Evolutionary conservation across 495 filamentous ascomycete genomes (phyloP).

Genomic region (Penicillium cataractarum): DNA sequence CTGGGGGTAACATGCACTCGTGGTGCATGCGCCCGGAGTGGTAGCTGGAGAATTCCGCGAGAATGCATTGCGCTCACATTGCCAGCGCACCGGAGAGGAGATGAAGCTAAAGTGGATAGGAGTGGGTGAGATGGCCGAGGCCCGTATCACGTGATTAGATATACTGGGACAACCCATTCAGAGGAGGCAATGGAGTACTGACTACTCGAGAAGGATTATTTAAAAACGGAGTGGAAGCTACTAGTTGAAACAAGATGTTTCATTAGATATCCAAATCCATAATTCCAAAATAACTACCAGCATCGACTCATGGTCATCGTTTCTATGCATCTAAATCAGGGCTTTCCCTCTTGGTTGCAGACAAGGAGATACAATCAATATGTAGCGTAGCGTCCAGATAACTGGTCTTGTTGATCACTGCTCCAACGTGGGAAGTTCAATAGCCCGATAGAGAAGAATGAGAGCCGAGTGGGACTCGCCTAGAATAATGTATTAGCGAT

Average conservation of each 20-base stretch:
- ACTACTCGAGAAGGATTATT: neutral
- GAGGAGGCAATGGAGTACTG: neutral
- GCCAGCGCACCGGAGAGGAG: neutral
- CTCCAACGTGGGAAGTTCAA: conserved; percentile 61
- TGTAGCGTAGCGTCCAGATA: conserved; percentile 1
- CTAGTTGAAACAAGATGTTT: neutral
- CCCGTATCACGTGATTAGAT: conserved; percentile 22
- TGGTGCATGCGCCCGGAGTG: conserved; percentile 17
- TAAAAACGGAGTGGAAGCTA: neutral
- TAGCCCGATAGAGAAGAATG: conserved; percentile 88
- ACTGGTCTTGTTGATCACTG: conserved; percentile 36
- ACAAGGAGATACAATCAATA: neutral
- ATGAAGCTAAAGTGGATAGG: conserved; percentile 4
- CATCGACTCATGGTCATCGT: conserved; percentile 31
- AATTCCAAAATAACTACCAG: conserved; percentile 1
- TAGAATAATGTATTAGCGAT: conserved; percentile 36
- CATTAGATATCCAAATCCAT: neutral
- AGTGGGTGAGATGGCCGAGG: conserved; percentile 8
- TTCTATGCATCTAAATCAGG: conserved; percentile 36
- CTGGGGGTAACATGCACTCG: neutral
- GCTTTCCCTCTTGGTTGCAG: conserved; percentile 8
- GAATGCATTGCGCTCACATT: conserved; percentile 40
- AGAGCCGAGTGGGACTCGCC: conserved; percentile 92
- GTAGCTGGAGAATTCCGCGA: conserved; percentile 32
- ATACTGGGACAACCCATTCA: neutral